phyloP scores from a whole-genome alignment of 352 stramenopile species.

The Phytophthora sansomeana region DNA sequence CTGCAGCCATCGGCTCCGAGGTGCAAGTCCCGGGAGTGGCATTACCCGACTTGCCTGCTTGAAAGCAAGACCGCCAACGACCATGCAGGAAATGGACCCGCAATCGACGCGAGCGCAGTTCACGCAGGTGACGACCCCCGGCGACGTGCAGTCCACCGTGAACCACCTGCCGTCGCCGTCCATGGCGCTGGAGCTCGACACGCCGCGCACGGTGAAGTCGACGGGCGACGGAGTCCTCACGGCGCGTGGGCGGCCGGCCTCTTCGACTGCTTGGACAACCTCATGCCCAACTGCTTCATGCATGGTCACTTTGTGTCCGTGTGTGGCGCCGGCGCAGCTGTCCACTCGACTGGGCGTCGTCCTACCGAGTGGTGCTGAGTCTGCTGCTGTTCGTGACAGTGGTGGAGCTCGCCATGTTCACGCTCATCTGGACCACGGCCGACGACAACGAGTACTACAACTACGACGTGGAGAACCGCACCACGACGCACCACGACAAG shows the following conservation, averaged over 20 bases:
- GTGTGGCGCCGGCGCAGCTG: conserved; percentile 61
- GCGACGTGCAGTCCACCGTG: conserved; percentile 18
- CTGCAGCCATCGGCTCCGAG: neutral
- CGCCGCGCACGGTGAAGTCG: conserved; percentile 31
- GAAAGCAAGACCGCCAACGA: conserved; percentile 6
- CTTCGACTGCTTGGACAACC: conserved; percentile 53
- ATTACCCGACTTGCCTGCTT: conserved; percentile 20
- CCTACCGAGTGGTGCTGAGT: conserved; percentile 38
- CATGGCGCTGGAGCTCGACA: conserved; percentile 34
- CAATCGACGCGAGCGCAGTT: conserved; percentile 40
- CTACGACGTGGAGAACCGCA: conserved; percentile 13
- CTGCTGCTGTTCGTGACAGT: conserved; percentile 35
- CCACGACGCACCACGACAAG: conserved; percentile 13
- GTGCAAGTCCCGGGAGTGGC: neutral
- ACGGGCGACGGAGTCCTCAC: conserved; percentile 33
- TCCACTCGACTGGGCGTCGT: conserved; percentile 44
- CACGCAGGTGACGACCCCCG: conserved; percentile 31
- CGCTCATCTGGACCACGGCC: conserved; percentile 29
- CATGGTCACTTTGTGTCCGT: conserved; percentile 57
- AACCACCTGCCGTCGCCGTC: conserved; percentile 38
- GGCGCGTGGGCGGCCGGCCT: conserved; percentile 46
- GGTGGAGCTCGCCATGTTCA: conserved; percentile 32
- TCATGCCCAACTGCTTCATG: conserved; percentile 61
- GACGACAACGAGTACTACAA: conserved; percentile 24
- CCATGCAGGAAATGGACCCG: conserved; percentile 36